A percentile compares a stretch with the other conserved stretches of the same genome.
Evolutionary conservation across 2,329 filamentous ascomycete genomes (phyloP).

Genomic region (Alternaria longipes): DNA sequence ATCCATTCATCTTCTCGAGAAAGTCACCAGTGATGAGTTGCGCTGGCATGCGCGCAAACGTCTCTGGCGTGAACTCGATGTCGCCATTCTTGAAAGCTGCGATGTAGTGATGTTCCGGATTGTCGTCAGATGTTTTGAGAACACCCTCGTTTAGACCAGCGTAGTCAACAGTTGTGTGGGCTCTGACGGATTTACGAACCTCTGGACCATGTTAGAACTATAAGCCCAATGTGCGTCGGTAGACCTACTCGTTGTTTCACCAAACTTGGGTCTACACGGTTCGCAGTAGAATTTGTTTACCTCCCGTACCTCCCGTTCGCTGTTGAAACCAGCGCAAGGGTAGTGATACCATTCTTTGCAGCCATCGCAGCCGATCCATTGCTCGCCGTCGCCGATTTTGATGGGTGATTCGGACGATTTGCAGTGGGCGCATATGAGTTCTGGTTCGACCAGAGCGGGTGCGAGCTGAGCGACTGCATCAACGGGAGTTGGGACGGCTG

Average conservation of each 20-base stretch:
- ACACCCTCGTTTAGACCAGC: conserved; percentile 73
- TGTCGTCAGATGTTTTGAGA: conserved; percentile 70
- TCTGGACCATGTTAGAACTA: conserved; percentile 48
- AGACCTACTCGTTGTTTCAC: conserved; percentile 67
- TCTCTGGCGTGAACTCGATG: conserved; percentile 67
- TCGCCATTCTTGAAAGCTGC: conserved; percentile 72
- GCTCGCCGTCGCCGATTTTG: conserved; percentile 62
- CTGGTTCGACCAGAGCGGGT: conserved; percentile 37
- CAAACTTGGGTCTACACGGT: conserved; percentile 66
- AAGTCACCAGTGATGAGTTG: conserved; percentile 70
- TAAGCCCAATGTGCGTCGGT: conserved; percentile 34
- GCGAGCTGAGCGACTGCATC: conserved; percentile 14
- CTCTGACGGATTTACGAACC: conserved; percentile 71
- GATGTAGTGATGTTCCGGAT: conserved; percentile 73
- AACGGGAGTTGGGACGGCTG: conserved; percentile 23
- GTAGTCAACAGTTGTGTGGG: conserved; percentile 73
- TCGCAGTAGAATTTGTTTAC: conserved; percentile 75
- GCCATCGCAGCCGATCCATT: conserved; percentile 74
- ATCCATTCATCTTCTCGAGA: conserved; percentile 69
- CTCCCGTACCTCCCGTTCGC: conserved; percentile 68
- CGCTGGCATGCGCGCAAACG: conserved; percentile 70
- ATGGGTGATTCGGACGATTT: conserved; percentile 64
- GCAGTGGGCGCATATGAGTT: conserved; percentile 66
- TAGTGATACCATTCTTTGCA: conserved; percentile 76
- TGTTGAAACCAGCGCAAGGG: conserved; percentile 72